These are phyloP conservation scores for Mycogone perniciosa DNA, from an alignment of 2,329 filamentous ascomycete genomes.

Conservation along the genomic window DNA sequence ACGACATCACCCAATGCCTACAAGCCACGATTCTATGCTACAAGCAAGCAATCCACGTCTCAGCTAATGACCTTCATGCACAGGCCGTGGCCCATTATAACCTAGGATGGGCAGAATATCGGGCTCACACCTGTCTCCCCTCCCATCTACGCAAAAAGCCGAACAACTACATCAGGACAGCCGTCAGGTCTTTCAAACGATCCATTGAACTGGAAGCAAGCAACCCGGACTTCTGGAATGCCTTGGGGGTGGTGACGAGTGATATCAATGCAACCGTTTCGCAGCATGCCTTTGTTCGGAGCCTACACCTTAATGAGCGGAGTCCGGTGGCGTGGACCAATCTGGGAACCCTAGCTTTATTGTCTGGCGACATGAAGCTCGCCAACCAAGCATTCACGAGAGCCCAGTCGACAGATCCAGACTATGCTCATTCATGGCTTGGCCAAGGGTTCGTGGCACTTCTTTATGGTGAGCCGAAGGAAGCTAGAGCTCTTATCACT, in stretches of 20 bases:
- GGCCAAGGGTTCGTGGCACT: slow-evolving; percentile 85
- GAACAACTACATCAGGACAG: slow-evolving; percentile 67
- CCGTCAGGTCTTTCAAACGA: slow-evolving; percentile 87
- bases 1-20: slow-evolving; percentile 53
- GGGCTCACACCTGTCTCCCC: slow-evolving; percentile 64
- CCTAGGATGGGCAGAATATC: slow-evolving; percentile 86
- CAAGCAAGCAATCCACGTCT: slow-evolving; percentile 74
- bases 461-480: slow-evolving; percentile 63
- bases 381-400: slow-evolving; percentile 86
- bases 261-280: slow-evolving; percentile 78
- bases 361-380: slow-evolving; percentile 77
- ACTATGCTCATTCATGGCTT: slow-evolving; percentile 89
- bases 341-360: slow-evolving; percentile 74
- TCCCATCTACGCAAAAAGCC: slow-evolving; percentile 47
- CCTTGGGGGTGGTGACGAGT: slow-evolving; percentile 84
- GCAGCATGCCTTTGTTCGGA: slow-evolving; percentile 89
- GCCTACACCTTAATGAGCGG: slow-evolving; percentile 85
- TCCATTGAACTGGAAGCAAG: slow-evolving; percentile 93
- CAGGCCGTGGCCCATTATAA: slow-evolving; percentile 98
- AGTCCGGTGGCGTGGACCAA: slow-evolving; percentile 87
- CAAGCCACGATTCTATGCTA: slow-evolving; percentile 75
- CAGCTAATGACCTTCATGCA: slow-evolving; percentile 69
- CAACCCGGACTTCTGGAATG: slow-evolving; percentile 96
- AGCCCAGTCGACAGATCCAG: slow-evolving; percentile 89
- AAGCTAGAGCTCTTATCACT: slow-evolving; percentile 80